A percentile compares a stretch with the other conserved stretches of the same genome.
phyloP scores from a whole-genome alignment of 345 rosid genomes.

The Tarenaya hassleriana region DNA sequence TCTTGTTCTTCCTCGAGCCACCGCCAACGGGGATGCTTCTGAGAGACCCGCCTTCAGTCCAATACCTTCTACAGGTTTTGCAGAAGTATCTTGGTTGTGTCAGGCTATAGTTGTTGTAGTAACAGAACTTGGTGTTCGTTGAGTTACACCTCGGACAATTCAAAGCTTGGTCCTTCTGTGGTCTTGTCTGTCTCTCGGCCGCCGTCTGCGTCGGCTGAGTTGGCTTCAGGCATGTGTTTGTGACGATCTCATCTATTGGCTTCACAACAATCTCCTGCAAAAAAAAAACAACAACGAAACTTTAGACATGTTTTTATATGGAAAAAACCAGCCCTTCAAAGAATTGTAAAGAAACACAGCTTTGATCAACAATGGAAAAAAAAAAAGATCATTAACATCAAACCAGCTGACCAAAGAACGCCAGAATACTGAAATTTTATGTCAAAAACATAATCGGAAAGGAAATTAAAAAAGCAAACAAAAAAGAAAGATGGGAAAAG shows the following conservation, averaged over 20 bases:
- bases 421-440: no score
- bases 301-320: neutral
- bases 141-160: slow-evolving; percentile 95
- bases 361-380: neutral
- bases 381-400: neutral
- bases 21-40: slow-evolving; percentile 96
- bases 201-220: neutral
- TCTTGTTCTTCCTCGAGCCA: slow-evolving; percentile 84
- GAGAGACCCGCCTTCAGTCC: slow-evolving; percentile 98
- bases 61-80: slow-evolving; percentile 80
- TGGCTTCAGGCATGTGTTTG: slow-evolving; percentile 48
- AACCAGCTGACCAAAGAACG: neutral
- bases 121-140: slow-evolving; percentile 76
- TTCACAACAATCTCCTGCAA: slow-evolving; percentile 94
- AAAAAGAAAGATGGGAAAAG: neutral
- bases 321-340: slow-evolving; percentile 6
- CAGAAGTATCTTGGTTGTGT: slow-evolving; percentile 88
- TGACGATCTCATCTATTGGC: slow-evolving; percentile 72
- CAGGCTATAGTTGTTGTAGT: slow-evolving; percentile 79
- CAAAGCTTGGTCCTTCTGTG: slow-evolving; percentile 53
- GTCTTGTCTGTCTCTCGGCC: slow-evolving; percentile 58
- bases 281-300: neutral
- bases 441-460: no score
- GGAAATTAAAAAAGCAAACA: slow-evolving; percentile 1
- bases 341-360: slow-evolving; percentile 5